A percentile compares a stretch with the other conserved stretches of the same genome.
phyloP scores from a whole-genome alignment of 2,329 filamentous ascomycete species.

The Monosporascus sp. region DNA sequence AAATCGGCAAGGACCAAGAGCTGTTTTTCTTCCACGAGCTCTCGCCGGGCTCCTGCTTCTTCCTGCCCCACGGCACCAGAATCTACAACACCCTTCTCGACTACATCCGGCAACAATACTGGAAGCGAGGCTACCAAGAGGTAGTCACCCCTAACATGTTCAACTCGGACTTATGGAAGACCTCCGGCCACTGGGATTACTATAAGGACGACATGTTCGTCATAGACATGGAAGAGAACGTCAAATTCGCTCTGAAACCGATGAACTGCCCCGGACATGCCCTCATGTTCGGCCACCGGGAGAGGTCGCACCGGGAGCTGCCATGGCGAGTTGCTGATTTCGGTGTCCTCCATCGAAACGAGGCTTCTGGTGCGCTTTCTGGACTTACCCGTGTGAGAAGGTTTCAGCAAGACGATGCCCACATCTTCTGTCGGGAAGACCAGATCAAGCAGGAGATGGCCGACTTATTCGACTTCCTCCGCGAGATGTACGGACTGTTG shows the following conservation, averaged over 20 bases:
- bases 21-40: constrained; percentile 94
- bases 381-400: constrained; percentile 79
- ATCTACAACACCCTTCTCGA: constrained; percentile 87
- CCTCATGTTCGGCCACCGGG: constrained; percentile 70
- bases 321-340: constrained; percentile 85
- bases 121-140: constrained; percentile 88
- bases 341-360: constrained; percentile 80
- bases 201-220: constrained; percentile 96
- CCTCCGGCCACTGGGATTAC: constrained; percentile 88
- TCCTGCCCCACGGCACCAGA: constrained; percentile 84
- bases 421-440: constrained; percentile 72
- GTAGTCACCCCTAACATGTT: constrained; percentile 97
- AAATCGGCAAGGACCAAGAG: constrained; percentile 91
- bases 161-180: constrained; percentile 89
- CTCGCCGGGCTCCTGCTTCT: constrained; percentile 91
- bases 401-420: constrained; percentile 87
- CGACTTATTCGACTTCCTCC: constrained; percentile 65
- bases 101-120: constrained; percentile 83
- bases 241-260: constrained; percentile 79
- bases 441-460: constrained; percentile 60
- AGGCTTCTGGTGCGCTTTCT: constrained; percentile 74
- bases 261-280: constrained; percentile 94
- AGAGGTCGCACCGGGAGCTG: constrained; percentile 72
- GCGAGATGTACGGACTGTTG: constrained; percentile 69
- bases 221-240: constrained; percentile 49